Evolutionary conservation across 1,139 yeast genomes (phyloP).

Genomic region (Pichia sp.): DNA sequence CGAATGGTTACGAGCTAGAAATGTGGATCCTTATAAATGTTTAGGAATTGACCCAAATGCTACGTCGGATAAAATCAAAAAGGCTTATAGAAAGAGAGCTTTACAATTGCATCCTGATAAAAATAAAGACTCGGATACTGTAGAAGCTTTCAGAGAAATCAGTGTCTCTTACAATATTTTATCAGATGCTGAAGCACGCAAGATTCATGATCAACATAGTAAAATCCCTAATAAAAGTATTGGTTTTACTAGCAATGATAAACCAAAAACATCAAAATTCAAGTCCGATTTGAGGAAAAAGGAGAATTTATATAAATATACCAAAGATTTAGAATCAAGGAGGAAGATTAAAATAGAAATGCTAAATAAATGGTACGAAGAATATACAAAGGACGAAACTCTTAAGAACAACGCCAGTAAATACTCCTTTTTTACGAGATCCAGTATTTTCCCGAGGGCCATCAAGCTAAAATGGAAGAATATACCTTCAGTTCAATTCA

Average conservation of each 20-base stretch:
- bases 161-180: conserved; percentile 37
- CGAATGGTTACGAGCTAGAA: conserved; percentile 21
- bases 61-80: conserved; percentile 23
- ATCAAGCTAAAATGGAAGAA: conserved; percentile 38
- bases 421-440: not conserved
- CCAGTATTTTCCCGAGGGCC: conserved; percentile 1
- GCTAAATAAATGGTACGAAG: conserved; percentile 4
- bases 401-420: conserved; percentile 14
- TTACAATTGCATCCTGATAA: conserved; percentile 41
- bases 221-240: not conserved
- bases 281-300: conserved; percentile 6
- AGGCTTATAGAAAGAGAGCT: conserved; percentile 26
- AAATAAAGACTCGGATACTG: conserved; percentile 30
- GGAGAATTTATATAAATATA: conserved; percentile 2
- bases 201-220: conserved; percentile 33
- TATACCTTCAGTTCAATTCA: conserved; percentile 33
- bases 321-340: not conserved
- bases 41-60: conserved; percentile 21
- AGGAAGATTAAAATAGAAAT: conserved; percentile 11
- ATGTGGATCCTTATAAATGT: conserved; percentile 21
- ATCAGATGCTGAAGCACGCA: conserved; percentile 28
- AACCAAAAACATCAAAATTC: conserved; percentile 1
- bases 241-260: not conserved
- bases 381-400: conserved; percentile 33
- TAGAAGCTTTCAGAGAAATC: conserved; percentile 34